These are phyloP conservation scores for Geotrichum candidum DNA, from an alignment of 1,139 yeast genomes.

Conservation along the genomic window DNA sequence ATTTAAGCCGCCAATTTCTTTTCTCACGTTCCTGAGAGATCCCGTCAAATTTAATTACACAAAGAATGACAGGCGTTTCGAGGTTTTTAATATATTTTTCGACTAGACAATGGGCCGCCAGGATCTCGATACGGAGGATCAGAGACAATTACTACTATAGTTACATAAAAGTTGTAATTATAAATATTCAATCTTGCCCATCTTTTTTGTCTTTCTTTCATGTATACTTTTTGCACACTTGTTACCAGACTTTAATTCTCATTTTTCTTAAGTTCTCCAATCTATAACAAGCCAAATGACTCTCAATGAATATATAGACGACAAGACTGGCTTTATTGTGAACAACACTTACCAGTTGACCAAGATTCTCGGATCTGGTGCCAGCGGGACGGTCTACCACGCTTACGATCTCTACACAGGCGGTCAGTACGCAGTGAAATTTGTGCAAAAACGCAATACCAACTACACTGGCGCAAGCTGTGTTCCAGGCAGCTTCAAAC, in stretches of 20 bases:
- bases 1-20: too few relatives aligned
- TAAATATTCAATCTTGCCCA: background rate
- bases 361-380: slow-evolving; percentile 76
- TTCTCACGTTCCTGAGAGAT: background rate
- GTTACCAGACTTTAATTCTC: background rate
- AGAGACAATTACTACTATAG: background rate
- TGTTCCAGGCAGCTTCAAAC: background rate
- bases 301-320: background rate
- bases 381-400: slow-evolving; percentile 76
- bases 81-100: too few relatives aligned
- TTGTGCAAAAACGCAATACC: slow-evolving; percentile 44
- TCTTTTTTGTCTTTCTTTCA: background rate
- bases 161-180: background rate
- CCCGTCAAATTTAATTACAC: background rate
- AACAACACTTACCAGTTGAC: slow-evolving; percentile 9
- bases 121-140: background rate
- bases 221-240: too few relatives aligned
- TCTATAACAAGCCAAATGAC: background rate
- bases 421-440: slow-evolving; percentile 63
- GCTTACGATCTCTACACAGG: slow-evolving; percentile 53
- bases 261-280: background rate
- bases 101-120: background rate
- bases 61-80: background rate
- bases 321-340: slow-evolving; percentile 2
- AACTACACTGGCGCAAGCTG: background rate